These are phyloP conservation scores for Colletotrichum costaricense DNA, from an alignment of 2,329 filamentous ascomycete genomes.

Conservation along the genomic window DNA sequence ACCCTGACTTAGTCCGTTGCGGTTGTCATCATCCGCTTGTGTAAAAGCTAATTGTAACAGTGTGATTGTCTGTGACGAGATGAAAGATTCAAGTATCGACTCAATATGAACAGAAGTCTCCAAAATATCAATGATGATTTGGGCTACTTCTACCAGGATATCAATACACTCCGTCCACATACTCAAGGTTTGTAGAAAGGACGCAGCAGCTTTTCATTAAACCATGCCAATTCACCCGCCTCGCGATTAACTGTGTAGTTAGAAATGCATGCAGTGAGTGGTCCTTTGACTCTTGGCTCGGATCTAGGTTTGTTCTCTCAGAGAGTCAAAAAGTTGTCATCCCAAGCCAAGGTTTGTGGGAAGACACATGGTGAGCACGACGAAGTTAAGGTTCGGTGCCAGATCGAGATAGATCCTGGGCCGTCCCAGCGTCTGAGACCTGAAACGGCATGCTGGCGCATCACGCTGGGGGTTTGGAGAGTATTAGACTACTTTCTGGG, in stretches of 20 bases:
- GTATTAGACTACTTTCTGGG: not conserved
- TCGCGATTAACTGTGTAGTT: not conserved
- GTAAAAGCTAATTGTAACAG: not conserved
- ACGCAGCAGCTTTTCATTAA: not conserved
- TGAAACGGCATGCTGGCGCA: constrained; percentile 24
- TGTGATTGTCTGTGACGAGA: not conserved
- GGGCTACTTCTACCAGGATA: not conserved
- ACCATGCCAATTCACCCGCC: not conserved
- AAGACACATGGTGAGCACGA: constrained; percentile 15
- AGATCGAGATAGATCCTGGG: constrained; percentile 24
- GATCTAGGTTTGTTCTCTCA: constrained; percentile 4
- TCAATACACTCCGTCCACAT: too few species aligned
- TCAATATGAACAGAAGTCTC: not conserved
- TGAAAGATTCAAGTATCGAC: not conserved
- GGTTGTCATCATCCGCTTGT: not conserved
- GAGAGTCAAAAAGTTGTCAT: constrained; percentile 19
- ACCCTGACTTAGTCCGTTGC: too few species aligned
- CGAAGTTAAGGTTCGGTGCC: constrained; percentile 20
- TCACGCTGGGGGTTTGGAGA: not conserved
- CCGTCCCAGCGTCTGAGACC: constrained; percentile 17
- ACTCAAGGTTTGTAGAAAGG: not conserved
- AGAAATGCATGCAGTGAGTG: not conserved
- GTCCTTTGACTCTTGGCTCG: not conserved
- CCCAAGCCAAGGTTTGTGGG: constrained; percentile 7
- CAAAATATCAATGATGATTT: not conserved